Evolutionary conservation across 164 flowering plant genomes (phyloP), one percentile per base, ranked within the genome.

Genomic region (Brasenia schreberi): DNA sequence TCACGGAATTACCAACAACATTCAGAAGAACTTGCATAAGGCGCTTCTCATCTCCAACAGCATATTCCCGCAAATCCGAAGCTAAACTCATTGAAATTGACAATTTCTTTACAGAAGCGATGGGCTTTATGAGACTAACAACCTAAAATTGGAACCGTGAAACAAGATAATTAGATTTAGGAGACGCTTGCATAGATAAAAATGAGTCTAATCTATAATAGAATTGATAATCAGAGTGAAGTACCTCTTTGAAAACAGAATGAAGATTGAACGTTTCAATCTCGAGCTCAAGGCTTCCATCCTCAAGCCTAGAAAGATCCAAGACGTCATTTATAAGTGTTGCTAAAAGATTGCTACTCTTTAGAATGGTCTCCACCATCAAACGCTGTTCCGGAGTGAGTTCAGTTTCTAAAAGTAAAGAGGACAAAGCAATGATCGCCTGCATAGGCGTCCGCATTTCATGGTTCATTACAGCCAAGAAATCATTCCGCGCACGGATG

Each of bases 381-480:
- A 89, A 64, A 18, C 96, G 89, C 65, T 92, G 97, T 80, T 92
- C 96, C 61, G 92, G 83, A 60, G 89, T 86, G 74, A 92, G 76
- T 56, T 86, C 92, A 59, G 94, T 89, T 74, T 89, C 96, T 9
- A 49, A 14, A 42, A 91, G 71, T 62, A 89, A 78, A 14, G 97
- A 89, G 23, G 92, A 87, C 19, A 91, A 87, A 39, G 96, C 96
- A 67, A 91, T 89, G 59, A 87, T 83, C 39, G 94, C 96, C 80
- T 91, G 94, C 94, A 91, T 89, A 7, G 97, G 97, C 23, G 92
- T 91, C 73, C 92, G 79, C 97, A 91, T 91, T 76, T 91, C 96
- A 81, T 91, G 89, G 71, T 91, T 91, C 97, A 89, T 89, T 19
- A 91, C 97, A 43, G 94, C 93, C 78, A 91, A 75, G 77, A 91